Percentiles rank a stretch among this genome's conserved stretches.
These are phyloP conservation scores for Spiraea crenata DNA, from an alignment of 331 rosid genomes.

Conservation along the genomic window DNA sequence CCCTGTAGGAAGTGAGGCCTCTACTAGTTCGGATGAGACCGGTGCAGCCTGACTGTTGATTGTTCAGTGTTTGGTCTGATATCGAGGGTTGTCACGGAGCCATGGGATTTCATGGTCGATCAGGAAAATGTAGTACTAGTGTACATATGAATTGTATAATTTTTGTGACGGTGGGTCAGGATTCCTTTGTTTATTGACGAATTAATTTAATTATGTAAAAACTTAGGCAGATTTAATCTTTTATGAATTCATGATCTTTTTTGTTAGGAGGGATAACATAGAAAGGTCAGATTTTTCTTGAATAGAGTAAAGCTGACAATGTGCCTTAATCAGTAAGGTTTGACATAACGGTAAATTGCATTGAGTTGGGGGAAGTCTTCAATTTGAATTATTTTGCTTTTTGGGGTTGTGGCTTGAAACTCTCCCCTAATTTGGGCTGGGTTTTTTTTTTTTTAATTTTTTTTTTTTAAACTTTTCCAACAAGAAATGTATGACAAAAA, in stretches of 20 bases:
- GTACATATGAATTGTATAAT: slow-evolving; percentile 44
- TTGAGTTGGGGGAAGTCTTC: no score
- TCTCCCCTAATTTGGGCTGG: no score
- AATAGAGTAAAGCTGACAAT: background rate
- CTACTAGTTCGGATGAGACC: slow-evolving; percentile 73
- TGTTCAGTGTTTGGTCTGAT: slow-evolving; percentile 7
- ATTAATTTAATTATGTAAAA: slow-evolving; percentile 9
- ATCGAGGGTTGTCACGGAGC: background rate
- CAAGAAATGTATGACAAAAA: no score
- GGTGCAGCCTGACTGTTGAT: slow-evolving; percentile 40
- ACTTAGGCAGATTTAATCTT: slow-evolving; percentile 1
- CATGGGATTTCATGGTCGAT: slow-evolving; percentile 9
- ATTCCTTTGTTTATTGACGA: slow-evolving; percentile 1
- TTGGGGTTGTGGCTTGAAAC: no score
- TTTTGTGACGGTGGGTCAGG: slow-evolving; percentile 18
- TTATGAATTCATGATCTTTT: background rate
- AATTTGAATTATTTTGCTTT: no score
- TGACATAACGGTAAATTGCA: background rate
- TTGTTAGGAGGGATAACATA: background rate
- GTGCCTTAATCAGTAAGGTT: background rate
- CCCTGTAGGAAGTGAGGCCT: slow-evolving; percentile 59
- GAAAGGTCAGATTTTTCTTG: background rate
- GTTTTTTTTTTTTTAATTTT: no score
- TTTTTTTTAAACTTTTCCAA: no score
- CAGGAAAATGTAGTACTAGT: slow-evolving; percentile 25